phyloP scores from a whole-genome alignment of 2,329 filamentous ascomycete genomes.

The Scytalidium lignicola region DNA sequence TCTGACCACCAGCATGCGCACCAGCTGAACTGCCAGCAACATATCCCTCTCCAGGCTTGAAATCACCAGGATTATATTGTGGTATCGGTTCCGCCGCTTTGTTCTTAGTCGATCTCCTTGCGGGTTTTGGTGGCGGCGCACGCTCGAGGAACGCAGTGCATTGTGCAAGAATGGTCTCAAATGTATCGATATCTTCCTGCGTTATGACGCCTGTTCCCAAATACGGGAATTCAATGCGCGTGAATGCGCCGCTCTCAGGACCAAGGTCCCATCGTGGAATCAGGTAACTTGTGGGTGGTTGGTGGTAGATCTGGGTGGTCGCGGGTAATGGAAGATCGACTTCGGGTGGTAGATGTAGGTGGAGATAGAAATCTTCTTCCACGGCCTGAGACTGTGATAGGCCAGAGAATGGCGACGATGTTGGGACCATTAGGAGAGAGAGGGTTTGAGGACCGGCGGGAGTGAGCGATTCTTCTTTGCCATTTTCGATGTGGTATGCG shows the following conservation, averaged over 20 bases:
- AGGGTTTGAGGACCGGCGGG: slow-evolving; percentile 84
- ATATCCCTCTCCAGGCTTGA: slow-evolving; percentile 75
- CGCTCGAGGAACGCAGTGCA: slow-evolving; percentile 94
- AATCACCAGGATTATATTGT: slow-evolving; percentile 77
- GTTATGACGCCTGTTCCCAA: slow-evolving; percentile 66
- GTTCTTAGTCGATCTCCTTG: slow-evolving; percentile 26
- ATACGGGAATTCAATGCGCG: slow-evolving; percentile 81
- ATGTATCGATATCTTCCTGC: slow-evolving; percentile 92
- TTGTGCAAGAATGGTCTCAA: slow-evolving; percentile 96
- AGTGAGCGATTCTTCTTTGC: slow-evolving; percentile 77
- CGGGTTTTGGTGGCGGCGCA: slow-evolving; percentile 48
- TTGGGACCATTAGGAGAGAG: slow-evolving; percentile 93
- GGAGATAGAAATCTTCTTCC: slow-evolving; percentile 94
- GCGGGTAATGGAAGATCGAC: slow-evolving; percentile 89
- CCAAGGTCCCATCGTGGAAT: slow-evolving; percentile 95
- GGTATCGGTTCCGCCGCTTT: slow-evolving; percentile 33
- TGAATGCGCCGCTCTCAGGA: slow-evolving; percentile 83
- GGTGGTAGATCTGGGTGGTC: slow-evolving; percentile 95
- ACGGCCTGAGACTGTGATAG: slow-evolving; percentile 46
- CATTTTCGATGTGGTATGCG: slow-evolving; percentile 87
- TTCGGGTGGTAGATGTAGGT: slow-evolving; percentile 90
- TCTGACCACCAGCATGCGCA: slow-evolving; percentile 61
- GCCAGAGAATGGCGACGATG: slow-evolving; percentile 62
- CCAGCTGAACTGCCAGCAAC: slow-evolving; percentile 54
- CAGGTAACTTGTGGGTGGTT: slow-evolving; percentile 86